These are phyloP conservation scores for Collybiopsis luxurians DNA, from an alignment of 768 basidiomycete genomes.

Conservation along the genomic window DNA sequence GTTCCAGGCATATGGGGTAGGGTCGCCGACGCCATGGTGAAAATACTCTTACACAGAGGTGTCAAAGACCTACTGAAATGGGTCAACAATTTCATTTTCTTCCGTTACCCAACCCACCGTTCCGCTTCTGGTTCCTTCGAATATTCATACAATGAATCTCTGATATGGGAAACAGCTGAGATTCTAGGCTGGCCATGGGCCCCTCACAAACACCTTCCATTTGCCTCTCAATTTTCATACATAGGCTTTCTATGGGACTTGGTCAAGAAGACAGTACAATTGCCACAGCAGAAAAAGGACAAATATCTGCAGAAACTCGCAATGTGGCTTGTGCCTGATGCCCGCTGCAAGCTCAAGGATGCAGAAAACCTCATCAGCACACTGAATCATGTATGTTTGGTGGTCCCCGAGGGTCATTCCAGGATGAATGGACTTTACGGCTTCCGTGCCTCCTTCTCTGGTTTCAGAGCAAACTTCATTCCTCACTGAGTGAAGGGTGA, in stretches of 20 bases:
- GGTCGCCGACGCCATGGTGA: slow-evolving; percentile 28
- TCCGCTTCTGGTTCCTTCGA: neutral
- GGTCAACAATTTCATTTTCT: slow-evolving; percentile 28
- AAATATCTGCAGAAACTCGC: slow-evolving; percentile 25
- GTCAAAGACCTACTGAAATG: slow-evolving; percentile 20
- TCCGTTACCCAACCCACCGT: slow-evolving; percentile 13
- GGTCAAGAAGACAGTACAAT: slow-evolving; percentile 19
- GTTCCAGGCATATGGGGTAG: slow-evolving; percentile 29
- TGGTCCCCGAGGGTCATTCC: slow-evolving; percentile 26
- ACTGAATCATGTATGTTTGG: slow-evolving; percentile 32
- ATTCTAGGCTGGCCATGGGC: slow-evolving; percentile 24
- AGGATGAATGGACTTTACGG: slow-evolving; percentile 25
- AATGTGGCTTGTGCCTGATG: slow-evolving; percentile 11
- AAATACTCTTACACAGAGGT: slow-evolving; percentile 16
- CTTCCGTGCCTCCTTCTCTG: slow-evolving; percentile 24
- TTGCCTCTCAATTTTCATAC: slow-evolving; percentile 25
- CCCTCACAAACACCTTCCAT: slow-evolving; percentile 13
- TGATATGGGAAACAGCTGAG: slow-evolving; percentile 13
- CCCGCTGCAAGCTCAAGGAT: slow-evolving; percentile 8
- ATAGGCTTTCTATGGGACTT: slow-evolving; percentile 38
- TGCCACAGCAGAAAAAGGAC: slow-evolving; percentile 26
- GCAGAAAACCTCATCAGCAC: slow-evolving; percentile 28
- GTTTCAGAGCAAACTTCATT: neutral
- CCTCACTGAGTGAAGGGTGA: neutral
- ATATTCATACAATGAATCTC: slow-evolving; percentile 13